Percentiles rank a stretch among this genome's conserved stretches.
Evolutionary conservation across 108 stramenopile species (phyloP).

Genomic region (Cyclotella sp.): DNA sequence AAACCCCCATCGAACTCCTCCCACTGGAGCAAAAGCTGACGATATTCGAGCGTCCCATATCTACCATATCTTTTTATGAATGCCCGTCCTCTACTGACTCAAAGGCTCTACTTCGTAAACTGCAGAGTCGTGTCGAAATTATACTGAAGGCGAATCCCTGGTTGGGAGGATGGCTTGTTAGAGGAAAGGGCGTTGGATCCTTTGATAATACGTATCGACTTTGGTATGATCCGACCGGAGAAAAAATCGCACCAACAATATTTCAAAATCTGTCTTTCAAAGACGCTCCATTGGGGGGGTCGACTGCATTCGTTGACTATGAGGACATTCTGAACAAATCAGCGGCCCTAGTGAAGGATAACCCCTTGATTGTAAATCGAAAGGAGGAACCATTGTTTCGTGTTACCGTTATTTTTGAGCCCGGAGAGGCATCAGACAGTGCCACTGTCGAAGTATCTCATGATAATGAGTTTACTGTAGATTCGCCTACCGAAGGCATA

Average conservation of each 20-base stretch:
- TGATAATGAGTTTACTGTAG: background rate
- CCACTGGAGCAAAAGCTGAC: constrained; percentile 48
- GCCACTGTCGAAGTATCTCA: background rate
- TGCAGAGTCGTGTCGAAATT: constrained; percentile 30
- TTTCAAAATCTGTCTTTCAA: constrained; percentile 39
- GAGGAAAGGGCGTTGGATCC: constrained; percentile 42
- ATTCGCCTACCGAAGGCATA: background rate
- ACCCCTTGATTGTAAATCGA: constrained; percentile 34
- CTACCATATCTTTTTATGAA: constrained; percentile 45
- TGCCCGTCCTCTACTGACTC: constrained; percentile 12
- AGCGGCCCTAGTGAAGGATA: constrained; percentile 40
- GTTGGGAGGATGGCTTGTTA: constrained; percentile 51
- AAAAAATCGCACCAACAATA: constrained; percentile 39
- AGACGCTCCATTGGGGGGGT: constrained; percentile 31
- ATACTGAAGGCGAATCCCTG: constrained; percentile 49
- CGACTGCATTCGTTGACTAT: constrained; percentile 41
- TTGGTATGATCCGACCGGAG: constrained; percentile 51
- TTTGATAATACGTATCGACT: constrained; percentile 39
- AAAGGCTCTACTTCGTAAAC: constrained; percentile 1
- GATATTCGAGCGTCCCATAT: constrained; percentile 47
- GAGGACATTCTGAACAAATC: constrained; percentile 24
- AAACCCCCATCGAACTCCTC: constrained; percentile 42
- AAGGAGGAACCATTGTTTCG: constrained; percentile 49
- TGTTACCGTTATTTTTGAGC: constrained; percentile 31
- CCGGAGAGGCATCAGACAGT: background rate